phyloP scores from a whole-genome alignment of 495 filamentous ascomycete species.

The Trichodelitschia bisporula region DNA sequence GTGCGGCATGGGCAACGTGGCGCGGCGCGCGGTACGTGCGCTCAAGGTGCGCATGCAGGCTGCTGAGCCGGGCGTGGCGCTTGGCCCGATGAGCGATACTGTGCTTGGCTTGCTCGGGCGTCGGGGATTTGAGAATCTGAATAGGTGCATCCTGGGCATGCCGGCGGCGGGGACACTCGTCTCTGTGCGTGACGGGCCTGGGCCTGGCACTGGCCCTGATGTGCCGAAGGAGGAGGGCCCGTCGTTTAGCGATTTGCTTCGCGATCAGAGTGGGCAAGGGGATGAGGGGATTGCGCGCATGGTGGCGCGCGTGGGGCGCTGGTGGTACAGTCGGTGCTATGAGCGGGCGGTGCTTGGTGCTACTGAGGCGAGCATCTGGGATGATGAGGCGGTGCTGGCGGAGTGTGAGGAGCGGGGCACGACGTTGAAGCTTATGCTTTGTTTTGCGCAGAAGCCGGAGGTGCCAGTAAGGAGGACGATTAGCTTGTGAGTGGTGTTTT shows the following conservation, averaged over 20 bases:
- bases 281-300: constrained; percentile 77
- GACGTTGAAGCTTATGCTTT: constrained; percentile 74
- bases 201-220: constrained; percentile 5
- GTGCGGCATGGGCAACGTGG: constrained; percentile 26
- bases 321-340: constrained; percentile 92
- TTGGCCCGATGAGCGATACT: constrained; percentile 56
- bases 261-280: constrained; percentile 24
- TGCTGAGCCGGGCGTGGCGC: constrained; percentile 31
- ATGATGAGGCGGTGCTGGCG: constrained; percentile 43
- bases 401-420: constrained; percentile 75
- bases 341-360: constrained; percentile 29
- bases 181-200: constrained; percentile 4
- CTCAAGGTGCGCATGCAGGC: constrained; percentile 55
- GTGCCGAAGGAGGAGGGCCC: constrained; percentile 5
- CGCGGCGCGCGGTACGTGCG: constrained; percentile 47
- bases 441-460: constrained; percentile 65
- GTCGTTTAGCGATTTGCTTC: constrained; percentile 7
- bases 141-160: constrained; percentile 69
- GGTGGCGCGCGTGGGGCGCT: constrained; percentile 74
- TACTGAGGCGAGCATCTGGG: constrained; percentile 43
- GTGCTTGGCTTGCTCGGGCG: constrained; percentile 50
- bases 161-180: constrained; percentile 55
- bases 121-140: constrained; percentile 62
- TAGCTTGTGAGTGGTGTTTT: too few species aligned
- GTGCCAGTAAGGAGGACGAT: constrained; percentile 30